Evolutionary conservation across 257 asterid genomes (phyloP).

Genomic region (Nicotiana obtusifolia): DNA sequence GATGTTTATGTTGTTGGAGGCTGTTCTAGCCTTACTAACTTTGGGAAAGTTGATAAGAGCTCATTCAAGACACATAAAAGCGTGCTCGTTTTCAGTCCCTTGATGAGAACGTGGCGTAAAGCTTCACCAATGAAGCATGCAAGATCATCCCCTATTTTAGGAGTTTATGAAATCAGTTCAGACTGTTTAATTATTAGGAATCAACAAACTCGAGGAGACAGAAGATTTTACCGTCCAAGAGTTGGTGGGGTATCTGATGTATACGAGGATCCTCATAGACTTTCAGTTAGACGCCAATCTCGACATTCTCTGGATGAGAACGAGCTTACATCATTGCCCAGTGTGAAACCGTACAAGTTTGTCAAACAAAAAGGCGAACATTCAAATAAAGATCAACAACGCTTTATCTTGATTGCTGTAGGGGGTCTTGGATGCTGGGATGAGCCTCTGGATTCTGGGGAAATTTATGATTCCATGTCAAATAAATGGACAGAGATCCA

Average conservation of each 20-base stretch:
- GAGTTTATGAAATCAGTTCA: conserved; percentile 56
- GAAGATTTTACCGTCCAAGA: conserved; percentile 48
- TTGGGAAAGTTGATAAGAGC: conserved; percentile 77
- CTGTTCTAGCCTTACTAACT: conserved; percentile 87
- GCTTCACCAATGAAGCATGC: conserved; percentile 79
- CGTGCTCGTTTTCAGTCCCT: conserved; percentile 60
- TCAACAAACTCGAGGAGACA: conserved; percentile 55
- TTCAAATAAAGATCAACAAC: conserved; percentile 35
- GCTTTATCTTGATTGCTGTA: conserved; percentile 63
- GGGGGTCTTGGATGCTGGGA: conserved; percentile 98
- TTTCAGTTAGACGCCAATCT: conserved; percentile 69
- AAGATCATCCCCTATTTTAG: conserved; percentile 80
- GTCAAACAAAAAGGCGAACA: conserved; percentile 39
- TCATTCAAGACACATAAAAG: conserved; percentile 88
- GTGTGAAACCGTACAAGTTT: conserved; percentile 29
- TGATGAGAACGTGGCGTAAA: conserved; percentile 72
- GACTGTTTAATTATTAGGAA: conserved; percentile 42
- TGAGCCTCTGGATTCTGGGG: conserved; percentile 75
- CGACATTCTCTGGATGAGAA: conserved; percentile 63
- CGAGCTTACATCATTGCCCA: conserved; percentile 37
- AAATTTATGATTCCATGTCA: conserved; percentile 66
- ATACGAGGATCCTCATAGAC: conserved; percentile 96
- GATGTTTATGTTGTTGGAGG: conserved; percentile 81
- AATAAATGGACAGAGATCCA: conserved; percentile 93
- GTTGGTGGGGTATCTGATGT: conserved; percentile 76